Evolutionary conservation across 73 alveolate species (phyloP).

Genomic region (Stentor coeruleus): DNA sequence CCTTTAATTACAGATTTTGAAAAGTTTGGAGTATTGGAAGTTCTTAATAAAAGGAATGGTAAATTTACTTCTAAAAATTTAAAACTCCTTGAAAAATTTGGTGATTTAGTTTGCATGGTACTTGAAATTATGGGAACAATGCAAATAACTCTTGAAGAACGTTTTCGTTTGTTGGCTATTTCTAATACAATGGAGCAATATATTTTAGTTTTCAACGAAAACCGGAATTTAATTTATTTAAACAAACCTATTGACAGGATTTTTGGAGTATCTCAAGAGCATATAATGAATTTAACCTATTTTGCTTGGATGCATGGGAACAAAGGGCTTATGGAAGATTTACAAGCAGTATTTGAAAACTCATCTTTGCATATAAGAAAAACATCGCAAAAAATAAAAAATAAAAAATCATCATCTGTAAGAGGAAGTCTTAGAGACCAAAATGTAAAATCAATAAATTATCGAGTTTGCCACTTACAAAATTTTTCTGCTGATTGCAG

Average conservation of each 20-base stretch:
- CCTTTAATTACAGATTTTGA: background rate
- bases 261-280: slow-evolving; percentile 2
- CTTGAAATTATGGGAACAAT: background rate
- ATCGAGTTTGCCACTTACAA: slow-evolving; percentile 3
- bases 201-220: background rate
- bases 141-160: background rate
- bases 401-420: background rate
- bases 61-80: background rate
- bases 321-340: background rate
- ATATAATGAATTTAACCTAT: background rate
- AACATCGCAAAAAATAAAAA: slow-evolving; percentile 16
- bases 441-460: background rate
- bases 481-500: background rate
- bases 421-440: background rate
- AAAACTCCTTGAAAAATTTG: background rate
- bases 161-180: background rate
- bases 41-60: slow-evolving; percentile 3
- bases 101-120: background rate
- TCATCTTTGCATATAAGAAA: background rate
- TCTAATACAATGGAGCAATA: slow-evolving; percentile 10
- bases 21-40: background rate
- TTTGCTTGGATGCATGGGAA: slow-evolving; percentile 24
- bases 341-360: background rate
- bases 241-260: slow-evolving; percentile 16
- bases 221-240: background rate